phyloP scores from a whole-genome alignment of 371 early-diverging fungal genomes.

The Mucor plumbeus region DNA sequence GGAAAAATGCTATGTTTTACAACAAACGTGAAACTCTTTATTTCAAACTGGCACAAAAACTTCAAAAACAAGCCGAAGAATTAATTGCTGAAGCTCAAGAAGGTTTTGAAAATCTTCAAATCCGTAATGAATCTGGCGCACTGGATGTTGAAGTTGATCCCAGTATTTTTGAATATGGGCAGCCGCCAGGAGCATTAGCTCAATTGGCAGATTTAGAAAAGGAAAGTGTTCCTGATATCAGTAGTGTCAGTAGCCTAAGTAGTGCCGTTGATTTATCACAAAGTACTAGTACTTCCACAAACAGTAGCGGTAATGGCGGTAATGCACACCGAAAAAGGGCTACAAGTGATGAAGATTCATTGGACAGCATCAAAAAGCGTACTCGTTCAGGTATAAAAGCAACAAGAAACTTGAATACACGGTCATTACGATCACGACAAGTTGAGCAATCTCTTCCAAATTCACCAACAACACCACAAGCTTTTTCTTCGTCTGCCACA shows the following conservation, averaged over 20 bases:
- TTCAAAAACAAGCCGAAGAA: constrained; percentile 44
- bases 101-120: constrained; percentile 45
- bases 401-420: neutral
- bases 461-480: neutral
- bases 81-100: constrained; percentile 44
- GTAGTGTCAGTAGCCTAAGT: constrained; percentile 8
- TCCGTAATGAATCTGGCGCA: constrained; percentile 51
- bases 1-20: constrained; percentile 78
- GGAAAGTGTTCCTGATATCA: neutral
- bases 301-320: neutral
- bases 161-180: constrained; percentile 56
- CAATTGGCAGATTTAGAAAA: neutral
- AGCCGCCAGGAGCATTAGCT: neutral
- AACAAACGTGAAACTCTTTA: constrained; percentile 79
- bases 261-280: neutral
- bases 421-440: neutral
- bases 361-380: neutral
- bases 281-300: neutral
- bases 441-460: neutral
- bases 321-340: neutral
- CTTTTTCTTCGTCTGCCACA: neutral
- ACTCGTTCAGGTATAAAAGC: neutral
- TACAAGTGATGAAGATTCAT: neutral
- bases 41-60: constrained; percentile 65
- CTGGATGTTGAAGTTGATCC: constrained; percentile 54